Evolutionary conservation across 2,329 filamentous ascomycete genomes (phyloP), one percentile per base, ranked within the genome.

Genomic region (Cercospora sp.): DNA sequence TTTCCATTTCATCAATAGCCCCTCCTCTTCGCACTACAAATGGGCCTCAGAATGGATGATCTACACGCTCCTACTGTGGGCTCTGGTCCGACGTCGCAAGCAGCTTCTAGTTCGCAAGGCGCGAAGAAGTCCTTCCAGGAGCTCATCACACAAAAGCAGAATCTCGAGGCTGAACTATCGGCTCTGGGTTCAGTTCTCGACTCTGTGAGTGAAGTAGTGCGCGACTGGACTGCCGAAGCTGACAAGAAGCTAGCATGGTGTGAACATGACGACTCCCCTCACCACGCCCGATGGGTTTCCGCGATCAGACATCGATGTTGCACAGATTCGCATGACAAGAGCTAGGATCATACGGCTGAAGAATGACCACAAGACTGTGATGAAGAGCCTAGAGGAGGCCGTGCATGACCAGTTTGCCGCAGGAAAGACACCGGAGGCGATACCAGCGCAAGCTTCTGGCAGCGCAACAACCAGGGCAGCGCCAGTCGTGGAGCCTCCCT

Each of bases 271-370:
- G 75, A 97, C 95, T 7, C 85, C 88, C 67, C 87, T 99, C 45
- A 88, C 93, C 26, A 97, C 94, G 13, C 87, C 89, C 69, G 95
- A 98, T 80, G 95, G 95, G 59, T 99, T 92, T 78, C 95, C 95
- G 33, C 88, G 95, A 77, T 90, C 92, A 75, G 95, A 99, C 80
- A 90, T 99, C 71, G 95, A 99, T 79, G 91, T 99, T 70, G 91
- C 95, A 28, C 94, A 97, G 82, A 95, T 99, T 77, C 92, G 95
- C 69, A 97, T 93, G n/a, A 97, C 94, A 42, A 87, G 95, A 79
- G 88, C 94, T 30, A 89, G 92, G 69, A 97, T 99, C 73, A 95
- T 98, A 73, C 86, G 90, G 73, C 85, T 98, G 45, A 90, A 91
- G 72, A 98, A 97, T 77, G 95, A 99, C 80, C 94, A 97, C 82